Evolutionary conservation across 306 rosid species (phyloP), one percentile per base, ranked within the genome.

Genomic region (Acacia confusa): DNA sequence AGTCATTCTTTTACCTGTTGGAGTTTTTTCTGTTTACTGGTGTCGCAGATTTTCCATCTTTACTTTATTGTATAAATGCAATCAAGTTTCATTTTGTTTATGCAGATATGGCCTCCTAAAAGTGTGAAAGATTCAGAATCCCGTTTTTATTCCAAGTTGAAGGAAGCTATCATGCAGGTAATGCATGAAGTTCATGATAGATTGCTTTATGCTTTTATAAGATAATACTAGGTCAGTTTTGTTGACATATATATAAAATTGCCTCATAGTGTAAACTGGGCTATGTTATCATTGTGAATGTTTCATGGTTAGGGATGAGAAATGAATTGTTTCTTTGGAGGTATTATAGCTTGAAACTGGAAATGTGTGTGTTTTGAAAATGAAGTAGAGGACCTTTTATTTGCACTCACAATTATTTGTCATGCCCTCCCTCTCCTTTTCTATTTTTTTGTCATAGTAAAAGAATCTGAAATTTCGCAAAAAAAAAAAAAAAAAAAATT

Each of bases 31-130:
- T 17, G n/a, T 75, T 53, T 50, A n/a, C 38, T 79, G 36, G 75
- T 72, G 27, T 40, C 24, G 43, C 11, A 22, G 61, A 30, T 47
- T 24, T 53, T 44, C 6, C 19, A 64, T 52, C 44, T 19, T 27
- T 50, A 20, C 30, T 71, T 10, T 20, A 30, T 6, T 1, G 43
- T 64, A 60, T 74, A 41, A 81, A 76, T n/a, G 47, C 69, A 44
- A 71, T 80, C 78, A 78, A 64, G 66, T 81, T 80, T 53, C 53
- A 72, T 64, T 67, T 73, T 70, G 66, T 72, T 64, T 79, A 45
- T 87, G 87, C 88, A 96, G 99, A 92, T 96, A 88, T 96, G 99
- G 99, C 99, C 99, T 78, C 99, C 99, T 77, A 92, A 93, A 86
- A 94, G 85, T 75, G 92, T 96, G 85, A 94, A 94, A 84, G 99